Evolutionary conservation across 148 eudicot species (phyloP), one percentile per base, ranked within the genome.

Genomic region (Persicaria maculosa): DNA sequence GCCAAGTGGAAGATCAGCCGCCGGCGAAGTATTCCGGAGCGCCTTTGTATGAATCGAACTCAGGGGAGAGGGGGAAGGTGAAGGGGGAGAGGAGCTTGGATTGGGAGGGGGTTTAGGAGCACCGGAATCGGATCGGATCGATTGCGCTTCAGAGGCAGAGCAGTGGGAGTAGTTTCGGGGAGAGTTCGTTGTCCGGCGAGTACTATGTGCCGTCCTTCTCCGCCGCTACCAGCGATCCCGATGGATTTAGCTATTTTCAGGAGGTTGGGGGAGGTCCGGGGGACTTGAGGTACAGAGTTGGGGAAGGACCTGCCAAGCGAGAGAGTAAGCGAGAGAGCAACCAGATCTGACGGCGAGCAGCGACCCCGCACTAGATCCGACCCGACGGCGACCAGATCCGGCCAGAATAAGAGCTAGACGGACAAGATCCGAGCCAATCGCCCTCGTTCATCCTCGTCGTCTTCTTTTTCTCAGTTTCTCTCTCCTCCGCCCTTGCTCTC

Each of bases 141-240:
- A 78, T 85, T 40, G 93, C 88, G 7, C 75, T 89, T 71, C 96
- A 93, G 76, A 77, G 97, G 81, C 94, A 91, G 77, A 89, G 97
- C 22, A 89, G 98, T 22, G 98, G 97, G 61, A 93, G 98, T 78
- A 93, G 98, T 83, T 93, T 85, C 44, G 95, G 85, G 1, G 98
- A 90, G 81, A 91, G 98, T 78, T 91, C 98, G 47, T 46, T 93
- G 45, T 93, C 98, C 4, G 94, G 95, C 45, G 97, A 89, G 20
- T 87, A 86, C 72, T 87, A 77, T 50, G 70, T 81, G 55, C 89
- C 91, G 45, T 84, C 91, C 76, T 76, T 82, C 71, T 88, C 92
- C 14, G 74, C 80, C 40, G 80, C 85, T 44, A 84, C 82, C 20
- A 74, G 78, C 72, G 83, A 82, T 77, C 75, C 25, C 19, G 90